Percentiles rank a stretch among this genome's conserved stretches.
Evolutionary conservation across 148 eudicot species (phyloP).

Genomic region (Vaccinium macrocarpon): DNA sequence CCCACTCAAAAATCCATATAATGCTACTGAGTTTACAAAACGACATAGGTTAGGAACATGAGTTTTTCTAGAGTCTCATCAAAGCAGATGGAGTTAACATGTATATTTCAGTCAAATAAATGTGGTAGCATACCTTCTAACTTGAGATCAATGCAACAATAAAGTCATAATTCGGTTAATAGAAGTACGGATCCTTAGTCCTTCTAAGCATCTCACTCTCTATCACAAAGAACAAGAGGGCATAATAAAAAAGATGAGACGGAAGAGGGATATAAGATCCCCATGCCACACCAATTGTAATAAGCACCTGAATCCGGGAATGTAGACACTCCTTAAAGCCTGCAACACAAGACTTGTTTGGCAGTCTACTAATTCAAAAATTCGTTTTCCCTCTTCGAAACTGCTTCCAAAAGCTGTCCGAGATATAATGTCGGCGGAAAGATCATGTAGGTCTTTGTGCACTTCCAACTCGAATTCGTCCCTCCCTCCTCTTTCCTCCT

Average conservation of each 20-base stretch:
- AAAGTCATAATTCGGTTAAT: neutral
- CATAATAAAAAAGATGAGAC: neutral
- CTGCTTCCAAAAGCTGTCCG: constrained; percentile 86
- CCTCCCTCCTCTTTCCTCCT: constrained; percentile 31
- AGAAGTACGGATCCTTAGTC: neutral
- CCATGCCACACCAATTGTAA: neutral
- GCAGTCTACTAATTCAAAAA: constrained; percentile 65
- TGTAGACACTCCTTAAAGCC: constrained; percentile 63
- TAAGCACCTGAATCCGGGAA: constrained; percentile 75
- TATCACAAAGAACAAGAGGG: neutral
- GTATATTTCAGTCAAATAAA: neutral
- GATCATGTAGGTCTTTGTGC: constrained; percentile 53
- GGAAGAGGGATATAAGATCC: neutral
- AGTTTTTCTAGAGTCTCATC: too few species aligned
- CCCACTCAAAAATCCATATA: too few species aligned
- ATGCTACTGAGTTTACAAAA: too few species aligned
- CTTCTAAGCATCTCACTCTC: neutral
- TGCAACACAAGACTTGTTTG: constrained; percentile 51
- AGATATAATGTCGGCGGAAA: constrained; percentile 70
- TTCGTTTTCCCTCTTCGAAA: constrained; percentile 61
- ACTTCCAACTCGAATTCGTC: constrained; percentile 69
- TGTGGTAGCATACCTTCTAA: neutral
- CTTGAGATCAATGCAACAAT: neutral
- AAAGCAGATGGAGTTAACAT: neutral
- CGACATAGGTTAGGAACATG: too few species aligned